Evolutionary conservation across 768 basidiomycete species (phyloP), one percentile per base, ranked within the genome.

Genomic region (Naganishia friedmannii): DNA sequence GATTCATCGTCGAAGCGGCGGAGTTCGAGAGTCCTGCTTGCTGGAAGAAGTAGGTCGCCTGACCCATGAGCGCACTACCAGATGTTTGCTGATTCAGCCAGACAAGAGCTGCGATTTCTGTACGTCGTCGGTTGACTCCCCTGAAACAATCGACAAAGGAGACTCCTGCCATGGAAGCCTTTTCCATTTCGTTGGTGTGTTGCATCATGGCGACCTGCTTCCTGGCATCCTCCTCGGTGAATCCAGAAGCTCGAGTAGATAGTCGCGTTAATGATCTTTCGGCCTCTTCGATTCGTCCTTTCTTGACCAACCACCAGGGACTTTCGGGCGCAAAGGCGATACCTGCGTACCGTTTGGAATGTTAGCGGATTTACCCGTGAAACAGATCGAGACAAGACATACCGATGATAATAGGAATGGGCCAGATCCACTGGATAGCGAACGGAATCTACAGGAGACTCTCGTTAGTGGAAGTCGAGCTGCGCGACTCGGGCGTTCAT

Each of bases 371-470:
- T 66, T 32, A 73, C 37, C 17, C 21, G 15, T 19, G 69, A 55
- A 28, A 46, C 66, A 23, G 65, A 9, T 32, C 13, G 15, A 23
- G 15, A 21, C 0, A n/a, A 19, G 19, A 23, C 57, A 31, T 58
- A 67, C 75, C 79, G 42, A 76, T 39, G 56, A 73, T 48, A 48
- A 83, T 73, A 17, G 81, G 81, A 13, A 80, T 26, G 13, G 79
- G 76, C 81, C 80, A 82, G 23, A 82, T 67, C 82, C 80, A 77
- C 70, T 77, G 77, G 19, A 79, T 55, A 39, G 75, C 73, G 56
- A 79, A 46, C 74, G 78, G 69, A 46, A 75, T 70, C 32, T 67
- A 26, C 12, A 23, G 45, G 19, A 55, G 29, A 42, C 19, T 13
- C 17, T 26, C 1, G 15, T 37, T 10, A 54, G 67, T 10, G 51